Evolutionary conservation across 2,329 filamentous ascomycete species (phyloP).

Genomic region (Pseudopithomyces chartarum): DNA sequence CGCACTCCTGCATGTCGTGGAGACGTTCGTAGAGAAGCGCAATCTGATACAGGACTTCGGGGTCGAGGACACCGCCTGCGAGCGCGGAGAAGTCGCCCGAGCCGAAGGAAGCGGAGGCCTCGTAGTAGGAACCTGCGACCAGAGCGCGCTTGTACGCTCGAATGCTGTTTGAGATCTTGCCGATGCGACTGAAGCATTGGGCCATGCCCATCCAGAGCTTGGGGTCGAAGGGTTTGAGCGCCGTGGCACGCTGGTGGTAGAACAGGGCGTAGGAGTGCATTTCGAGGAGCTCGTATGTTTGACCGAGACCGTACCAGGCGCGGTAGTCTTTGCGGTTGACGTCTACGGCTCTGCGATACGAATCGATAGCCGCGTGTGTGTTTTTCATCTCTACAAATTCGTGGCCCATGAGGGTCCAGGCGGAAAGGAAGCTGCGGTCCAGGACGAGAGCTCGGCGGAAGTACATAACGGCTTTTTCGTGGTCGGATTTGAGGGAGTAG

Average conservation of each 20-base stretch:
- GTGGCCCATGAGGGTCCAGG: slow-evolving; percentile 98
- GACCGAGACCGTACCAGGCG: slow-evolving; percentile 95
- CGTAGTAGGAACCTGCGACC: slow-evolving; percentile 85
- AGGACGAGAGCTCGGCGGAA: slow-evolving; percentile 91
- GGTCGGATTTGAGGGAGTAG: slow-evolving; percentile 90
- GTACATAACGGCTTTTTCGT: slow-evolving; percentile 98
- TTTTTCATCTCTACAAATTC: slow-evolving; percentile 99
- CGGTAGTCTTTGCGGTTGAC: slow-evolving; percentile 95
- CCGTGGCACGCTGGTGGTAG: slow-evolving; percentile 96
- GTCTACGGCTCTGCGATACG: slow-evolving; percentile 92
- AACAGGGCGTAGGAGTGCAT: slow-evolving; percentile 97
- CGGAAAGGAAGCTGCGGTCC: slow-evolving; percentile 87
- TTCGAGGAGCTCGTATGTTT: slow-evolving; percentile 96
- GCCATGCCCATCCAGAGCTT: slow-evolving; percentile 99
- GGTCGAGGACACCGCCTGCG: slow-evolving; percentile 71
- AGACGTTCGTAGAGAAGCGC: slow-evolving; percentile 85
- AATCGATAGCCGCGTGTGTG: slow-evolving; percentile 96
- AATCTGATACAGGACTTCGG: slow-evolving; percentile 88
- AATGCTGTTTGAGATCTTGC: slow-evolving; percentile 84
- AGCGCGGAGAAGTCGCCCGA: slow-evolving; percentile 49
- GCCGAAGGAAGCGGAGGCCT: slow-evolving; percentile 62
- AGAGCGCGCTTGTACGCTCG: slow-evolving; percentile 93
- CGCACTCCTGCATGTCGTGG: slow-evolving; percentile 77
- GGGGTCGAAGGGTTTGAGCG: slow-evolving; percentile 90
- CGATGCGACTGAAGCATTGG: slow-evolving; percentile 88